phyloP scores from a whole-genome alignment of 1,284 basidiomycete genomes.

The Rhizoctonia solani region DNA sequence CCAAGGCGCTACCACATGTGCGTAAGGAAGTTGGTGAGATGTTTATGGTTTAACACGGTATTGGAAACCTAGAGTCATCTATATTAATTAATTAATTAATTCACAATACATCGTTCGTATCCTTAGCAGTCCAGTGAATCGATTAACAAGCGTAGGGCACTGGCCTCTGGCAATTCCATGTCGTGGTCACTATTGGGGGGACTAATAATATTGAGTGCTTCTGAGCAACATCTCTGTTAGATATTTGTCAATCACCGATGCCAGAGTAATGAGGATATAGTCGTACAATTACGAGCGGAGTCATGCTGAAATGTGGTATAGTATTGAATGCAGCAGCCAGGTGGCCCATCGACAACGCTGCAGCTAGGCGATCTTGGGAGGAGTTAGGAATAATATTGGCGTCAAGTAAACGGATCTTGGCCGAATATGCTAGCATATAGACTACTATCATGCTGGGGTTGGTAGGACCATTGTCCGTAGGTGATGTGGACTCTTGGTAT shows the following conservation, averaged over 20 bases:
- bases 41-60: no score
- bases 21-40: no score
- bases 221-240: constrained; percentile 5
- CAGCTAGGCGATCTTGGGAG: background rate
- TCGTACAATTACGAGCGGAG: background rate
- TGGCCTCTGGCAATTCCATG: no score
- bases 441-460: background rate
- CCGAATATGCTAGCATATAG: constrained; percentile 12
- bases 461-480: background rate
- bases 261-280: background rate
- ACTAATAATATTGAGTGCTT: constrained; percentile 5
- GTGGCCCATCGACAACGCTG: background rate
- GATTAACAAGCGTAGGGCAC: no score
- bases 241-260: background rate
- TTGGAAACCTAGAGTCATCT: no score
- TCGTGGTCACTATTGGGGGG: no score
- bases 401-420: background rate
- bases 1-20: no score
- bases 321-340: background rate
- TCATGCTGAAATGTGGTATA: background rate
- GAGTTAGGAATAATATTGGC: no score
- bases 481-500: background rate
- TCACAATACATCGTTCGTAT: no score
- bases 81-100: no score
- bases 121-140: no score